Evolutionary conservation across 768 basidiomycete genomes (phyloP).

Genomic region (Lentinus brumalis): DNA sequence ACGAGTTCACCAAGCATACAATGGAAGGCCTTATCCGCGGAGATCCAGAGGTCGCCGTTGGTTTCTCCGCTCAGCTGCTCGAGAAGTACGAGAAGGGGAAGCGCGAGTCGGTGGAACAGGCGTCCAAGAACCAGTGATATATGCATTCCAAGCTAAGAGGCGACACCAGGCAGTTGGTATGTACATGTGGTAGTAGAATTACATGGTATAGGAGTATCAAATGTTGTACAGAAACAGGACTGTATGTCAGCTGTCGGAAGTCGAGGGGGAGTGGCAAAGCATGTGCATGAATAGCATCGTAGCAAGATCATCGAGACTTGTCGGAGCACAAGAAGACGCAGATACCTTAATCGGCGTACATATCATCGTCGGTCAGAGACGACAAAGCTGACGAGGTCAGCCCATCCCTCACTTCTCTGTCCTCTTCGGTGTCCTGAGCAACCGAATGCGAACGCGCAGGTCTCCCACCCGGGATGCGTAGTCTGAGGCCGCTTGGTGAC

Average conservation of each 20-base stretch:
- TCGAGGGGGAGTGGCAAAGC: not conserved
- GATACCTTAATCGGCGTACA: constrained; percentile 1
- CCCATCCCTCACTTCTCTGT: not conserved
- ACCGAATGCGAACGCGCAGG: not conserved
- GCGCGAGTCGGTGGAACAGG: constrained; percentile 20
- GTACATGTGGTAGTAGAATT: not conserved
- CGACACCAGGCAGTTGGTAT: not conserved
- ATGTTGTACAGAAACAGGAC: too few relatives aligned
- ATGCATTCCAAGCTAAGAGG: not conserved
- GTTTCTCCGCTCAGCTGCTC: constrained; percentile 19
- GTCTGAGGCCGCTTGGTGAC: not conserved
- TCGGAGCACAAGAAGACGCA: not conserved
- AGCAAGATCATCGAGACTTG: not conserved
- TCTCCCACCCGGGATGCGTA: constrained; percentile 9
- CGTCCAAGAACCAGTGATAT: constrained; percentile 17
- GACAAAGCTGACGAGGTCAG: not conserved
- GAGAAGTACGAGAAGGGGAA: constrained; percentile 35
- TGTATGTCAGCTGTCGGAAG: too few relatives aligned
- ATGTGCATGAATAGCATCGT: not conserved
- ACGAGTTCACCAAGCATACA: constrained; percentile 43
- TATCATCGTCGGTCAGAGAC: constrained; percentile 5
- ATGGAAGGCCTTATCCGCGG: constrained; percentile 42
- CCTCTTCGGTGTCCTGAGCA: not conserved
- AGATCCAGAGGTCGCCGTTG: constrained; percentile 33
- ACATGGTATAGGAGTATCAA: not conserved